Evolutionary conservation across 768 basidiomycete species (phyloP).

Genomic region (Lentinula detonsa): DNA sequence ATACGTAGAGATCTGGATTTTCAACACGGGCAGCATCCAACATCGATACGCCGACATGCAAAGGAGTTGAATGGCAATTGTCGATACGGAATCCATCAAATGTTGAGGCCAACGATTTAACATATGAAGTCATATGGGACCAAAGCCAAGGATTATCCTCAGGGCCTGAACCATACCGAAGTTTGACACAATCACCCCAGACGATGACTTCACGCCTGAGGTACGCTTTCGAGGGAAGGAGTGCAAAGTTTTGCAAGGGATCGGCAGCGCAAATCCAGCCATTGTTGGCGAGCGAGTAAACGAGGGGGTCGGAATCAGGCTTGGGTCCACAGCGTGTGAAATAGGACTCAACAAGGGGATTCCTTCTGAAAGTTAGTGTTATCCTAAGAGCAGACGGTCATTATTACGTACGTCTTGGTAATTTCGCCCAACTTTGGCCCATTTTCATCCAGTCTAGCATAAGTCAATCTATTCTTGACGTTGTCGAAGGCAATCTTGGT

Average conservation of each 20-base stretch:
- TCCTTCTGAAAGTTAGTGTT: conserved; percentile 32
- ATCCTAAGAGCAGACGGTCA: background rate
- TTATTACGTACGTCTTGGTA: conserved; percentile 51
- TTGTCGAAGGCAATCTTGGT: conserved; percentile 65
- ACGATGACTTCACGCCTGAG: conserved; percentile 93
- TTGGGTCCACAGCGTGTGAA: conserved; percentile 73
- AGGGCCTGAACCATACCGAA: conserved; percentile 83
- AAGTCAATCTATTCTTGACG: conserved; percentile 71
- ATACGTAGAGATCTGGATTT: conserved; percentile 92
- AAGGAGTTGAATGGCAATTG: conserved; percentile 96
- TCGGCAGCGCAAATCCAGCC: conserved; percentile 99
- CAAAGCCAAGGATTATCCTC: conserved; percentile 91
- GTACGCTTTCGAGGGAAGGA: conserved; percentile 89
- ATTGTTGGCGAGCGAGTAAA: conserved; percentile 90
- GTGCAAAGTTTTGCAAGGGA: conserved; percentile 91
- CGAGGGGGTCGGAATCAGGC: conserved; percentile 35
- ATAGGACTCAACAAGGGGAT: conserved; percentile 84
- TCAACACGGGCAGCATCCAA: conserved; percentile 86
- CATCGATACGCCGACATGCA: conserved; percentile 93
- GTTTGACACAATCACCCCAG: conserved; percentile 98
- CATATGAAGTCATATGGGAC: conserved; percentile 85
- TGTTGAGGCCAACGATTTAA: conserved; percentile 66
- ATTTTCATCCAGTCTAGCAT: conserved; percentile 72
- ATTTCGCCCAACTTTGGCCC: conserved; percentile 86
- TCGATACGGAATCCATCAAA: conserved; percentile 98